Percentiles rank a stretch among this genome's conserved stretches.
phyloP scores from a whole-genome alignment of 2,329 filamentous ascomycete genomes.

The Aspergillus puulaauensis region DNA sequence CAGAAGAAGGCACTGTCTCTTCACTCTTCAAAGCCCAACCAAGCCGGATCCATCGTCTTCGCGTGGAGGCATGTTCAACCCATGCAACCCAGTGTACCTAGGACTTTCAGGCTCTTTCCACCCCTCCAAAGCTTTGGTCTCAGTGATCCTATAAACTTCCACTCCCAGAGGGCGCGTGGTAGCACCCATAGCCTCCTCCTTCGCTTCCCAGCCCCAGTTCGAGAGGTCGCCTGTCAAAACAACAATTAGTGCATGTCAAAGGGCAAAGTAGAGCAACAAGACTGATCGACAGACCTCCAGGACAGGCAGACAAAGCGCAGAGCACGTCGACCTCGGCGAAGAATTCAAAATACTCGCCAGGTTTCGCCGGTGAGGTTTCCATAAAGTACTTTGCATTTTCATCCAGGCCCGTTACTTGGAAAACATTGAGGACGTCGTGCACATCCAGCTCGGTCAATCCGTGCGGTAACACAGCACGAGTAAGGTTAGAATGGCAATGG shows the following conservation, averaged over 20 bases:
- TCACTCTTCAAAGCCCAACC: too few species aligned
- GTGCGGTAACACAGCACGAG: slow-evolving; percentile 67
- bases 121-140: slow-evolving; percentile 53
- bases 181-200: slow-evolving; percentile 56
- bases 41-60: slow-evolving; percentile 22
- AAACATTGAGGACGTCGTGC: slow-evolving; percentile 83
- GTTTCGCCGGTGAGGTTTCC: slow-evolving; percentile 48
- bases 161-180: slow-evolving; percentile 74
- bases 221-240: slow-evolving; percentile 62
- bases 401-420: slow-evolving; percentile 80
- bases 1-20: too few species aligned
- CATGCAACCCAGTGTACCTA: slow-evolving; percentile 66
- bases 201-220: slow-evolving; percentile 74
- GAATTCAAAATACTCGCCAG: slow-evolving; percentile 66
- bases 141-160: slow-evolving; percentile 66
- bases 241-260: slow-evolving; percentile 14
- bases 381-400: slow-evolving; percentile 74
- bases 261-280: neutral
- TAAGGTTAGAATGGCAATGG: slow-evolving; percentile 82
- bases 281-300: slow-evolving; percentile 54
- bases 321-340: slow-evolving; percentile 77
- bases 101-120: slow-evolving; percentile 65
- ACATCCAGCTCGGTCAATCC: slow-evolving; percentile 72
- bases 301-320: slow-evolving; percentile 67
- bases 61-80: slow-evolving; percentile 54